Evolutionary conservation across 495 filamentous ascomycete species (phyloP).

Genomic region (Pseudoneurospora amorphoporcata): DNA sequence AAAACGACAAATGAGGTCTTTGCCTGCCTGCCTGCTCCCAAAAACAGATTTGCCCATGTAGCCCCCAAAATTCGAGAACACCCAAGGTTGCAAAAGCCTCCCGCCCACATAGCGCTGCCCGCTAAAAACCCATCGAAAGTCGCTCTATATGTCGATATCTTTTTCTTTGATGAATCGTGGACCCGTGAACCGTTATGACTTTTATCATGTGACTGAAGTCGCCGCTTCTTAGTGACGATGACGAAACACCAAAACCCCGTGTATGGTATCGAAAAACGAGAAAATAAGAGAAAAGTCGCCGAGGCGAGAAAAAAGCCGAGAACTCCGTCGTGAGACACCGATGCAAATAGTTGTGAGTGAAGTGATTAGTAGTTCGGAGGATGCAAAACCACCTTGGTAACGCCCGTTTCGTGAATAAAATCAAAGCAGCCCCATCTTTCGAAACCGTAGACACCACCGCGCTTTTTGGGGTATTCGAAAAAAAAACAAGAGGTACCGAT

Average conservation of each 20-base stretch:
- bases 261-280: conserved; percentile 24
- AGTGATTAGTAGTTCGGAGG: conserved; percentile 11
- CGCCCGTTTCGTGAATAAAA: conserved; percentile 18
- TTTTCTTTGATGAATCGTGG: conserved; percentile 27
- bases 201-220: conserved; percentile 26
- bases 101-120: background rate
- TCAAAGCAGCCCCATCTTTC: conserved; percentile 21
- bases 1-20: conserved; percentile 18
- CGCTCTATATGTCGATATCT: conserved; percentile 28
- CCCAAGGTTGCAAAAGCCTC: conserved; percentile 12
- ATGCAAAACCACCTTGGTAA: conserved; percentile 27
- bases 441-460: conserved; percentile 22
- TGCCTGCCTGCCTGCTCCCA: conserved; percentile 19
- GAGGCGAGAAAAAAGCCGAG: conserved; percentile 10
- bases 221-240: conserved; percentile 24
- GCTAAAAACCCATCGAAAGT: conserved; percentile 6
- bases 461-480: conserved; percentile 15
- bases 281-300: conserved; percentile 5
- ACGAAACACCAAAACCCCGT: conserved; percentile 13
- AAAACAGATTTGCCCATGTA: conserved; percentile 16
- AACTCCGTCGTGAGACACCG: conserved; percentile 28
- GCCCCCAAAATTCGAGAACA: conserved; percentile 18
- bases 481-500: conserved; percentile 26
- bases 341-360: conserved; percentile 17
- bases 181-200: conserved; percentile 29